Evolutionary conservation across 176 grass and related monocot species (phyloP).

Genomic region (Paspalum vaginatum): DNA sequence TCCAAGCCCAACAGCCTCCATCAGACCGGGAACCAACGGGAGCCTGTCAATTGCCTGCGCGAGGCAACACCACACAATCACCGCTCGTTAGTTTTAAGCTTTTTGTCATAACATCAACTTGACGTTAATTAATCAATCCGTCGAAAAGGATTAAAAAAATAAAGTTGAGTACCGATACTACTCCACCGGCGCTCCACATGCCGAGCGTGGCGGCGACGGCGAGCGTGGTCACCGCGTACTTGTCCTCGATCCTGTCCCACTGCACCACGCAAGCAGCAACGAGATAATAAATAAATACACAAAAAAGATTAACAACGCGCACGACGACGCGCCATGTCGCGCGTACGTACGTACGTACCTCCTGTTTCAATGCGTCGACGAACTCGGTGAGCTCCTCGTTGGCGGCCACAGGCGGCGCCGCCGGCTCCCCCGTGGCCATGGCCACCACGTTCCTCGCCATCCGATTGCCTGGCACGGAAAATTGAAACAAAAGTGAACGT

Average conservation of each 20-base stretch:
- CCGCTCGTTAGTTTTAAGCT: background rate
- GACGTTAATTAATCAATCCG: too few relatives aligned
- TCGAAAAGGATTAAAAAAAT: too few relatives aligned
- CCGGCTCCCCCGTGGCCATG: constrained; percentile 72
- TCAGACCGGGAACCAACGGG: constrained; percentile 78
- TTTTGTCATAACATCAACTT: too few relatives aligned
- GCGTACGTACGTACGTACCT: too few relatives aligned
- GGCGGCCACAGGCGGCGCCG: constrained; percentile 34
- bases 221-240: constrained; percentile 74
- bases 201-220: constrained; percentile 59
- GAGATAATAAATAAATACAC: too few relatives aligned
- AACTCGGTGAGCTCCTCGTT: constrained; percentile 70
- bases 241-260: constrained; percentile 92
- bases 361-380: constrained; percentile 62
- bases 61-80: constrained; percentile 13
- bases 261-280: constrained; percentile 31
- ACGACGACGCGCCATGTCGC: too few relatives aligned
- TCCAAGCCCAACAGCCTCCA: constrained; percentile 84
- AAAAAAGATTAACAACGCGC: too few relatives aligned
- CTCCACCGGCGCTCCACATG: constrained; percentile 79
- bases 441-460: constrained; percentile 67
- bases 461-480: constrained; percentile 54
- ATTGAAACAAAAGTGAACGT: background rate
- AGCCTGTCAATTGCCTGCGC: constrained; percentile 93
- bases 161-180: constrained; percentile 62